Evolutionary conservation across 78 protist species (phyloP), one percentile per base, ranked within the genome.

Genomic region (Cavenderia fasciculata): DNA sequence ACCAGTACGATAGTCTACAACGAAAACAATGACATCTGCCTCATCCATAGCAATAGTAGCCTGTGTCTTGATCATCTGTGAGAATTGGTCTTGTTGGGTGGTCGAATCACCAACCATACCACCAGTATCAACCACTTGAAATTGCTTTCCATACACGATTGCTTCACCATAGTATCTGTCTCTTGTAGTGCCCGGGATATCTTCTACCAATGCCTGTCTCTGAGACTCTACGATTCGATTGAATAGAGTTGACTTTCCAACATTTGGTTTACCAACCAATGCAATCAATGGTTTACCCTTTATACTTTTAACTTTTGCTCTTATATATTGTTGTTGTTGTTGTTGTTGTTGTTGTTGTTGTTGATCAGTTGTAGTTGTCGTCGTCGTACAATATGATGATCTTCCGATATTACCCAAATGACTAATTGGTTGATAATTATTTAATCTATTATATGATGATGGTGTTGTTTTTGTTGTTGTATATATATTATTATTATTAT

Each of bases 221-320:
- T 49, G 59, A 19, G 74, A 66, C 29, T 86, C 63, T 5, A 78
- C 61, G 21, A 94, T 62, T 52, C 84, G 49, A 61, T 94, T 94
- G 47, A 94, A 78, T 5, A 94, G 21, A n/a, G 96, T 90, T 25
- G 93, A 84, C 49, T 94, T 94, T 25, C 96, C 96, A 52, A 88
- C 94, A 90, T 94, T 94, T 43, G 96, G 96, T 43, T 84, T 63
- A 36, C 96, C 96, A 8, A 94, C 57, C 43, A 94, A 59, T 5
- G 94, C 94, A 51, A 94, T 76, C 12, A 94, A 5, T 19, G 96
- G 94, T 74, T 68, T 87, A 43, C 52, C 29, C 5, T n/a, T 19
- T 52, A 46, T 56, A 56, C 27, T 31, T 56, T 82, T 82, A 47
- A 82, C 16, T 27, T 27, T 29, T 7, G 61, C 90, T 68, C 90